Evolutionary conservation across 352 stramenopile species (phyloP), one percentile per base, ranked within the genome.

Genomic region (Pythium aristosporum): DNA sequence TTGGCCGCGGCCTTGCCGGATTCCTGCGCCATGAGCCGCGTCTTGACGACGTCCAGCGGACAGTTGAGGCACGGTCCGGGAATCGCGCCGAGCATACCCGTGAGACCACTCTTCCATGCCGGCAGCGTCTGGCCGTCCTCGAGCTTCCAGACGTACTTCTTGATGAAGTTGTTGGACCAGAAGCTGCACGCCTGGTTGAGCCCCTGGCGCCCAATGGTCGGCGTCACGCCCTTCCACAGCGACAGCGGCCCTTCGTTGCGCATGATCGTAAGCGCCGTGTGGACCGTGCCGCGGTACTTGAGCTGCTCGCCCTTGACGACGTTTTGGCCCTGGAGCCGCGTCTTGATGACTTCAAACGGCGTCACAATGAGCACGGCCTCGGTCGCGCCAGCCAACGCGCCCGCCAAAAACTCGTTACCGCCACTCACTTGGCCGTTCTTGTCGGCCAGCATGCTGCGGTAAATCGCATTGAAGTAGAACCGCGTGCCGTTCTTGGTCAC

Each of bases 141-240:
- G 11, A 92, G 52, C 61, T 90, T 85, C 86, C 83, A 94, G 60
- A 94, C 72, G 71, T 92, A 54, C 73, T 87, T 92, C 76, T 94
- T 94, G 76, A 98, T 93, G 36, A 85, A 87, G 69, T 98, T 98
- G 80, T 99, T 99, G 41, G 81, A 96, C 67, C 96, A 98, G 75
- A 99, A 99, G 72, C 98, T 99, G 61, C 98, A 98, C 16, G 96
- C 96, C 75, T 99, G 97, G 81, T 99, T 99, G 56, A 96, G 92
- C 11, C 97, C 97, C 75, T 99, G 96, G 47, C 97, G 88, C n/a
- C 97, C 79, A 69, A 99, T 98, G 9, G 97, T 99, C 6, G 97
- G 97, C 18, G 96, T 85, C 51, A 96, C 77, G 36, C 92, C 91
- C 74, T 99, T 99, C 85, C 98, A 99, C 28, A 99, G 74, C 49